Percentiles rank a stretch among this genome's conserved stretches.
These are phyloP conservation scores for Rhodamnia argentea DNA, from an alignment of 345 rosid species.

Conservation along the genomic window DNA sequence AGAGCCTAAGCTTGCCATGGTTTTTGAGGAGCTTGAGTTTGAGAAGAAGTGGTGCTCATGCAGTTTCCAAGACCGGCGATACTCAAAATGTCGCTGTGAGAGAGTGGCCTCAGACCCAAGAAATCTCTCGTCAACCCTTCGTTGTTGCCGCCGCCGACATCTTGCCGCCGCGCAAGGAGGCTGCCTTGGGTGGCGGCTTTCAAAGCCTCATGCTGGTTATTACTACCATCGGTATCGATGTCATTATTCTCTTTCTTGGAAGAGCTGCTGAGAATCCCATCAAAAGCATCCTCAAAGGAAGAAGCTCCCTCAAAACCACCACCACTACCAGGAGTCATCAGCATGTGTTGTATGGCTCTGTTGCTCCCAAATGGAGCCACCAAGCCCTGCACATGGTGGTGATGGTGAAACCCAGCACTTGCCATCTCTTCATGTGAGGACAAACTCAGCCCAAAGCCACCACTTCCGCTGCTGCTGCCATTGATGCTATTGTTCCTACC, in stretches of 20 bases:
- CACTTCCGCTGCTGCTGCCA: background rate
- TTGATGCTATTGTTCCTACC: conserved; percentile 1
- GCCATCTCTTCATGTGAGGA: conserved; percentile 33
- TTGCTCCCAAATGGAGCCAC: conserved; percentile 19
- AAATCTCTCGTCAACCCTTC: conserved; percentile 81
- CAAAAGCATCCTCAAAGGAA: conserved; percentile 31
- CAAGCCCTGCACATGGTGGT: background rate
- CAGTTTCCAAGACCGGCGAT: conserved; percentile 56
- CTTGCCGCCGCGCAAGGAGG: background rate
- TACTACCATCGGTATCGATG: background rate
- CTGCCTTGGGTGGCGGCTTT: background rate
- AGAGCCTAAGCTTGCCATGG: conserved; percentile 57
- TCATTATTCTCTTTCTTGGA: conserved; percentile 14
- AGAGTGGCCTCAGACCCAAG: conserved; percentile 62
- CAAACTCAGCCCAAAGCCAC: conserved; percentile 28
- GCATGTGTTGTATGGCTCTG: conserved; percentile 38
- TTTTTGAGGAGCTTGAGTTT: conserved; percentile 18
- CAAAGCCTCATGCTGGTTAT: background rate
- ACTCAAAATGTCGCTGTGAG: conserved; percentile 63
- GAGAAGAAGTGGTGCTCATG: conserved; percentile 36
- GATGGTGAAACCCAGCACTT: background rate
- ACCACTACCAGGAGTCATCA: conserved; percentile 17
- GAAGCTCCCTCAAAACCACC: conserved; percentile 33
- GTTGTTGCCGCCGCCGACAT: conserved; percentile 9
- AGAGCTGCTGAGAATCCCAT: conserved; percentile 21